A percentile compares a stretch with the other conserved stretches of the same genome.
Conservation (phyloP, 495 filamentous ascomycete species). For the Staphylotrichum tortipilum region DNA sequence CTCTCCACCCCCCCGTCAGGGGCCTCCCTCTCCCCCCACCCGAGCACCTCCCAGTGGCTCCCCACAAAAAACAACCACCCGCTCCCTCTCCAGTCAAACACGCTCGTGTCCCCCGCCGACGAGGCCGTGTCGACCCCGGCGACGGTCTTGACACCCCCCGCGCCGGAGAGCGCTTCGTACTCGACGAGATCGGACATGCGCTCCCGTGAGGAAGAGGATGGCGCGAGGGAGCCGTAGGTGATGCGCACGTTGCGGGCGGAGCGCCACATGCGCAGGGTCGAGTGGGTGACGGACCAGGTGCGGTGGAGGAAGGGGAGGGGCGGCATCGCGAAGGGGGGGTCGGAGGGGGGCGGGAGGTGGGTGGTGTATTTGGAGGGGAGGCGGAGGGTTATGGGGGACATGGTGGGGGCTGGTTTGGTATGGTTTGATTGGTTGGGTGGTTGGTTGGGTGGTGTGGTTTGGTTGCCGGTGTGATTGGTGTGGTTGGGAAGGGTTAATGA, state of each 20-base stretch:
- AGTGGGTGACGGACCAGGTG: slow-evolving; percentile 69
- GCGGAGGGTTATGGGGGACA: slow-evolving; percentile 26
- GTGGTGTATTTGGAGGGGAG: slow-evolving; percentile 38
- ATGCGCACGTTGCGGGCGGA: slow-evolving; percentile 64
- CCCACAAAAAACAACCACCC: slow-evolving; percentile 55
- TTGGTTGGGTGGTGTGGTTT: not conserved
- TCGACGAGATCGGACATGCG: slow-evolving; percentile 60
- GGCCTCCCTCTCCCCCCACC: slow-evolving; percentile 46
- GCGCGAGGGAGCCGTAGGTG: slow-evolving; percentile 50
- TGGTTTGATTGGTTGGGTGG: not conserved
- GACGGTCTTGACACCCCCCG: slow-evolving; percentile 44
- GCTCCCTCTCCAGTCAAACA: slow-evolving; percentile 66
- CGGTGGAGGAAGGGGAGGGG: slow-evolving; percentile 51
- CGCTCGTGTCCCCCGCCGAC: slow-evolving; percentile 27
- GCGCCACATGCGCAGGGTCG: slow-evolving; percentile 69
- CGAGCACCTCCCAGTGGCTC: slow-evolving; percentile 67
- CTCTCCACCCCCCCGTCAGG: slow-evolving; percentile 27
- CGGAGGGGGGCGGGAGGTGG: slow-evolving; percentile 15
- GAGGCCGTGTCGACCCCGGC: slow-evolving; percentile 54
- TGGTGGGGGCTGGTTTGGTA: not conserved
- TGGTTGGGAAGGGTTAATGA: too few species aligned
- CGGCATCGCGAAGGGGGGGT: slow-evolving; percentile 39
- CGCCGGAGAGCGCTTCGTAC: slow-evolving; percentile 47
- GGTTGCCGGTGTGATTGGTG: too few species aligned
- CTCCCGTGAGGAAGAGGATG: slow-evolving; percentile 6